Base-by-base conservation (phyloP, 2,329 filamentous ascomycete species). In the Stagonosporopsis chrysanthemi region DNA sequence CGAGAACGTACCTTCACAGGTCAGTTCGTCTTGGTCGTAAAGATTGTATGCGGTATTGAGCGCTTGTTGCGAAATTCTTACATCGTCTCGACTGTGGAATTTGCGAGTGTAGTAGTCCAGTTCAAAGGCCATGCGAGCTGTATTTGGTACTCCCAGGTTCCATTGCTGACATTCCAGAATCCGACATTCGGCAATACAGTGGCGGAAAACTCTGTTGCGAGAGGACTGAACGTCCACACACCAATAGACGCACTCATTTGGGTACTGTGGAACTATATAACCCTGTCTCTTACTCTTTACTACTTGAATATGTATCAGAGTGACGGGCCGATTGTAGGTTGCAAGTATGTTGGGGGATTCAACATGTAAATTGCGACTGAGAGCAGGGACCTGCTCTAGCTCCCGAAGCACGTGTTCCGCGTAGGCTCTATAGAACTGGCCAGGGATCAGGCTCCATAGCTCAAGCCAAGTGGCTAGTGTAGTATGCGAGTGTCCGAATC, bases 131-230 rank as follows among this genome's bases (percentile, higher is more conserved):
- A 75, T 35, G 70, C 54, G 15, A 75, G 56, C 58, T 75, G 61
- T n/a, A 75, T 63, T 26, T 75, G 69, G 47, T 73, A 75, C 28
- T 69, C 65, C 70, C 72, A 73, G 5, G 71, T 70, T 26, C 70
- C 71, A 58, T 74, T 72, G 19, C 66, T 69, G 22, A 64, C 71
- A 19, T 64, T 74, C 66, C 65, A 74, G 49, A 65, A 73, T 3
- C 56, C 65, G 8, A 69, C 24, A 40, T 75, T 75, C 0, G 71
- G 71, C 6, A 74, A 60, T 8, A 74, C 55, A 45, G 54, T 66
- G 8, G 60, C 50, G 6, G 68, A 63, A 35, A 72, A 71, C 2
- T 60, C 51, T 5, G 62, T 68, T 24, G 66, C 40, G 11, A 73
- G 61, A 14, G 72, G 69, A 19, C 59, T 55, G 48, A 74, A 75